These are phyloP conservation scores for Capsicum chinense DNA, from an alignment of 257 asterid species.

Conservation along the genomic window DNA sequence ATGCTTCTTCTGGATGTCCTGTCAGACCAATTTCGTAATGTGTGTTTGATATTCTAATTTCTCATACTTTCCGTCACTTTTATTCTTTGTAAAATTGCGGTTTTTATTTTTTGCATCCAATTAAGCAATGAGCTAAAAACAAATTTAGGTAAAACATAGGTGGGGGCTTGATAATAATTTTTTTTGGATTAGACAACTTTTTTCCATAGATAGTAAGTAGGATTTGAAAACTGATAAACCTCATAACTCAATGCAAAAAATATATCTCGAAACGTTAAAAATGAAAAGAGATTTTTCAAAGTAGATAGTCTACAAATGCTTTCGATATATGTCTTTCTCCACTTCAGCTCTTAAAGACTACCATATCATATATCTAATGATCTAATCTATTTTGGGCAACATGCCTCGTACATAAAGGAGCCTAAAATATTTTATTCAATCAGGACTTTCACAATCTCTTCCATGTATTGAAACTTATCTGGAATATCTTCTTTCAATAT, in stretches of 20 bases:
- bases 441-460: neutral
- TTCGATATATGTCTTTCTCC: neutral
- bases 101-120: neutral
- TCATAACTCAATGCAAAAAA: neutral
- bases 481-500: conserved; percentile 17
- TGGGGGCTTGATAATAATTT: no score
- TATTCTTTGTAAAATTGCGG: neutral
- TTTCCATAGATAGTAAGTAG: neutral
- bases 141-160: no score
- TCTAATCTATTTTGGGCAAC: neutral
- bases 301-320: neutral
- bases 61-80: neutral
- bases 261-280: neutral
- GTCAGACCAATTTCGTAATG: conserved; percentile 74
- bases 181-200: no score
- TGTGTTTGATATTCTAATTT: conserved; percentile 40
- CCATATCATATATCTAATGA: neutral
- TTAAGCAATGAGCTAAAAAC: neutral
- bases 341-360: neutral
- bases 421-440: neutral
- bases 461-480: neutral
- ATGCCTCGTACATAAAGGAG: conserved; percentile 4
- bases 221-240: neutral
- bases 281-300: neutral
- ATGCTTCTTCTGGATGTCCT: conserved; percentile 88